phyloP scores from a whole-genome alignment of 2,329 filamentous ascomycete species.

The Epichloe sylvatica region DNA sequence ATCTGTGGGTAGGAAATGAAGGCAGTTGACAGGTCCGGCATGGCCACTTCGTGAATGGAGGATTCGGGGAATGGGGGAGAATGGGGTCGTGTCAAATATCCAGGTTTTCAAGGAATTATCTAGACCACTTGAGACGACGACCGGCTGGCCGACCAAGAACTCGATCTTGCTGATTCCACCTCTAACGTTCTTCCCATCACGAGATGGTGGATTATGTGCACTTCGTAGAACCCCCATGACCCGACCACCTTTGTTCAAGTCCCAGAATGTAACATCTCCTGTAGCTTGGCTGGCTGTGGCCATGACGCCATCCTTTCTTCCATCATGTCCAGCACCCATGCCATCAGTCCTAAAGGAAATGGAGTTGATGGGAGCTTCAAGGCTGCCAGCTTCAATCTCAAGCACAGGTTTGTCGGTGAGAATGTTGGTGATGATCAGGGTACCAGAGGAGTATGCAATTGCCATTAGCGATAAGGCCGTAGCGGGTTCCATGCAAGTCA shows the following conservation, averaged over 20 bases:
- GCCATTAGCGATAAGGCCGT: slow-evolving; percentile 76
- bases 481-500: slow-evolving; percentile 77
- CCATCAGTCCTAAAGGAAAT: slow-evolving; percentile 88
- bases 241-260: slow-evolving; percentile 76
- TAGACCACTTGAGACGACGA: slow-evolving; percentile 76
- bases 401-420: slow-evolving; percentile 62
- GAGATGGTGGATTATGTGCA: slow-evolving; percentile 66
- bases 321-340: slow-evolving; percentile 75
- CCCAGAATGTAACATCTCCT: slow-evolving; percentile 92
- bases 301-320: slow-evolving; percentile 79
- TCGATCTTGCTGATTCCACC: slow-evolving; percentile 79
- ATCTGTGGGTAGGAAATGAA: slow-evolving; percentile 75
- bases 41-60: slow-evolving; percentile 81
- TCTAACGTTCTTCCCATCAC: slow-evolving; percentile 40
- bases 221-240: slow-evolving; percentile 76
- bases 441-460: slow-evolving; percentile 71
- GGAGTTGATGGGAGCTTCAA: slow-evolving; percentile 55
- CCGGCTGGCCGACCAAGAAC: slow-evolving; percentile 77
- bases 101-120: slow-evolving; percentile 93
- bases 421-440: slow-evolving; percentile 69
- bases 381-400: slow-evolving; percentile 49
- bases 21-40: slow-evolving; percentile 66
- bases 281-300: slow-evolving; percentile 67
- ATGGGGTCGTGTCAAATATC: slow-evolving; percentile 90
- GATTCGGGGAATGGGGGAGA: slow-evolving; percentile 71